phyloP scores from a whole-genome alignment of 257 asterid species.

The Salvia rosmarinus region DNA sequence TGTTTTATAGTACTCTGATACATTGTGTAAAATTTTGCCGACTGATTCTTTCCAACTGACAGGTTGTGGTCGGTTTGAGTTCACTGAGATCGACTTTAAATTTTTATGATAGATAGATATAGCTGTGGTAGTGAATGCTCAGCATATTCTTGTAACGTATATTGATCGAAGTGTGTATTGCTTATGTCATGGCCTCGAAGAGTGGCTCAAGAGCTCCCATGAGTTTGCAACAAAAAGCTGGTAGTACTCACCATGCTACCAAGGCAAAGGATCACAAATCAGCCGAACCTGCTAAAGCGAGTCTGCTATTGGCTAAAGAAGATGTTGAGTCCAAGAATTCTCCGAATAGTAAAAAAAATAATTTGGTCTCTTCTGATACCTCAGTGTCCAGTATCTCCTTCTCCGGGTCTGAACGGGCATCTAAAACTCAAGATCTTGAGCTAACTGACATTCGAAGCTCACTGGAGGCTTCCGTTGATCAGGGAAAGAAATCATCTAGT shows the following conservation, averaged over 20 bases:
- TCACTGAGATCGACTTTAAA: constrained; percentile 3
- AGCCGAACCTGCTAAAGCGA: constrained; percentile 31
- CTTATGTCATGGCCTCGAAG: constrained; percentile 58
- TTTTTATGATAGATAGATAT: constrained; percentile 6
- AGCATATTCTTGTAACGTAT: constrained; percentile 18
- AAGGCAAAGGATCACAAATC: constrained; percentile 40
- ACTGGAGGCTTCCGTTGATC: constrained; percentile 39
- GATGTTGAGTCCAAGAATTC: constrained; percentile 29
- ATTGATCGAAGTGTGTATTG: constrained; percentile 19
- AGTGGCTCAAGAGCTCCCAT: constrained; percentile 45
- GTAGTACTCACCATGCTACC: constrained; percentile 36
- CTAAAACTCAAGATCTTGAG: constrained; percentile 36
- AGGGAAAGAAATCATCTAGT: constrained; percentile 49
- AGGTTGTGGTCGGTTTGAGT: constrained; percentile 20
- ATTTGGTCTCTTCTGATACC: constrained; percentile 26
- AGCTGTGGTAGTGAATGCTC: constrained; percentile 5
- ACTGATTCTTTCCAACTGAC: constrained; percentile 6
- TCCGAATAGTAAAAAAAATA: constrained; percentile 3
- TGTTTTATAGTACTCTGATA: background rate
- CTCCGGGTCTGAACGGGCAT: constrained; percentile 20
- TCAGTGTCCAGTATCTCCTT: constrained; percentile 38
- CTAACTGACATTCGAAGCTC: constrained; percentile 36
- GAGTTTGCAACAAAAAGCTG: constrained; percentile 41
- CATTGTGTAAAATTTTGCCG: constrained; percentile 15
- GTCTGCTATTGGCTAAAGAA: constrained; percentile 14